phyloP scores from a whole-genome alignment of 306 rosid species.

The Abrus pulchellus region DNA sequence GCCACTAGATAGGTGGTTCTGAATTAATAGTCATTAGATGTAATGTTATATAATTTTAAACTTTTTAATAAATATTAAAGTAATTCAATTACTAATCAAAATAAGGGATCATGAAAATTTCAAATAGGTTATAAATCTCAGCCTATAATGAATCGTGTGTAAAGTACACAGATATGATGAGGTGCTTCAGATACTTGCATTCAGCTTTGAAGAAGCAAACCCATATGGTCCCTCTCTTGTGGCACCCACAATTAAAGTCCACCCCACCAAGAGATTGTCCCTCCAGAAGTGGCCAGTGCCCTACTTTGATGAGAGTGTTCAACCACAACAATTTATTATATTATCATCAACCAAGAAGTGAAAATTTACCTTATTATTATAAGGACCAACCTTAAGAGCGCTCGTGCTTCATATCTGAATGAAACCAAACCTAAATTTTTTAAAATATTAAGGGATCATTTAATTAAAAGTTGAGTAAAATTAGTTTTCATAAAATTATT shows the following conservation, averaged over 20 bases:
- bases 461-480: too few species aligned
- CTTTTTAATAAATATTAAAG: neutral
- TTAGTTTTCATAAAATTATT: too few species aligned
- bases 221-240: neutral
- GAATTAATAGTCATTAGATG: neutral
- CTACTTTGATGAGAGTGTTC: slow-evolving; percentile 47
- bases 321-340: slow-evolving; percentile 31
- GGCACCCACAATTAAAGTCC: slow-evolving; percentile 33
- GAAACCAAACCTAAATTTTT: slow-evolving; percentile 23
- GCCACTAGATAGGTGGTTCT: neutral
- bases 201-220: slow-evolving; percentile 12
- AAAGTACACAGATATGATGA: neutral
- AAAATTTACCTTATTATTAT: slow-evolving; percentile 8
- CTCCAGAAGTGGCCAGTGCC: slow-evolving; percentile 29
- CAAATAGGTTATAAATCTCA: neutral
- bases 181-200: neutral
- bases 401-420: slow-evolving; percentile 34
- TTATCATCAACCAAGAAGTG: neutral
- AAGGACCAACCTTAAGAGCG: slow-evolving; percentile 33
- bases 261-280: slow-evolving; percentile 14
- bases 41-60: neutral
- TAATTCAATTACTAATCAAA: neutral
- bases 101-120: neutral
- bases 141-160: neutral
- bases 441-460: neutral